Evolutionary conservation across 2,329 filamentous ascomycete species (phyloP).

Genomic region (Coniochaeta ligniaria): DNA sequence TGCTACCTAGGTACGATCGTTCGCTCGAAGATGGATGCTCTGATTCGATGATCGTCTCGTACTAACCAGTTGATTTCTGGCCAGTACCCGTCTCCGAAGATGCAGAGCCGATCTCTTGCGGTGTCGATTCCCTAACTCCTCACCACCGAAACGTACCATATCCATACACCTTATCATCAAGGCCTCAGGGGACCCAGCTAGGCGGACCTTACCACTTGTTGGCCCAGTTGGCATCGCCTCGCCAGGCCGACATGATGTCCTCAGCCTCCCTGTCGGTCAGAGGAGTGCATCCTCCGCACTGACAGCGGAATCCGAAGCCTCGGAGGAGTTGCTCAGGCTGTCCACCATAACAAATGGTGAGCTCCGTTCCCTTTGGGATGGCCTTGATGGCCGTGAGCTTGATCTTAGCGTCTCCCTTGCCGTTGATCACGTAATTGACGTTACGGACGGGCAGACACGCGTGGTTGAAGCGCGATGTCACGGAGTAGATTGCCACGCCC

Average conservation of each 20-base stretch:
- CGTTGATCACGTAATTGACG: not conserved
- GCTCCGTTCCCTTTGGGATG: conserved; percentile 35
- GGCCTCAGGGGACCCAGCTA: not conserved
- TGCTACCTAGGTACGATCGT: no score
- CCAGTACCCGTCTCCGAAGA: not conserved
- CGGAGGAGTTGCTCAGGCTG: conserved; percentile 28
- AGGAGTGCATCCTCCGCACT: conserved; percentile 36
- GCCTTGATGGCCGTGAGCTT: conserved; percentile 17
- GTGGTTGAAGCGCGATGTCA: conserved; percentile 53
- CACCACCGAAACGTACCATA: no score
- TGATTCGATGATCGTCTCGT: no score
- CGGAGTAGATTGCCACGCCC: conserved; percentile 35
- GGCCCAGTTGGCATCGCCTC: not conserved
- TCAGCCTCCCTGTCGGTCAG: not conserved
- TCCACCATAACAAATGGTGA: conserved; percentile 42
- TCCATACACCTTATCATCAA: no score
- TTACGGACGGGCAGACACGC: conserved; percentile 32
- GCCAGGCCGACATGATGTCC: not conserved
- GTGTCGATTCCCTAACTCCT: no score
- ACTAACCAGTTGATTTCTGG: no score
- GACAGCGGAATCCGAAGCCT: conserved; percentile 46
- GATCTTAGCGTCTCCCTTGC: not conserved
- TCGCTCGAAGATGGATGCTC: no score
- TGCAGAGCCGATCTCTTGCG: not conserved
- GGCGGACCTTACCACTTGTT: not conserved